Evolutionary conservation across 169 alveolate genomes (phyloP), one percentile per base, ranked within the genome.

Genomic region (Hepatocystis sp.): DNA sequence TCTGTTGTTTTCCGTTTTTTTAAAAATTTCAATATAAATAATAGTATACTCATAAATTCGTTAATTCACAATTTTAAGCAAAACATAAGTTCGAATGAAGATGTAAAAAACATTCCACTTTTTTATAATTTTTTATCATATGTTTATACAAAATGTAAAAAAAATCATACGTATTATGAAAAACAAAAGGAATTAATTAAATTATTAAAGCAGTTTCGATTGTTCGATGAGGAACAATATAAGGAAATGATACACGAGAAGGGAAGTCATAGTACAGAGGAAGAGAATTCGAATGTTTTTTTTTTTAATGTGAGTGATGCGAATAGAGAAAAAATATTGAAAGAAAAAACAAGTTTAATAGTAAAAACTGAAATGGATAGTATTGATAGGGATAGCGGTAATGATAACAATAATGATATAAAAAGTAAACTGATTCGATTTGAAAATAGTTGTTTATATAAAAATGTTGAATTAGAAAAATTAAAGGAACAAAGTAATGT

Each of bases 1-100:
- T 78, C 84, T 23, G 89, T 78, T 13, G n/a, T 78, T 78, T 78
- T 78, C 28, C 23, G 30, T 10, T 78, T 78, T 78, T 78, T 78
- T 28, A 60, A 61, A 78, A 78, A 60, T 47, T 78, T 78, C 15
- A 27, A 78, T 19, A 61, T 78, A 47, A 78, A 61, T 78, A 78
- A 78, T 78, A 78, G 28, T 51, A 34, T 78, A 52, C 60, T 78
- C 19, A 61, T 78, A 15, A 78, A 34, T 49, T 61, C 89, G 0
- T 78, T 78, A 63, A 78, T 78, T 39, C 89, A 78, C 55, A 19
- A 63, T 47, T 78, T 78, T 60, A 78, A 60, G 21, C 64, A 49
- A 25, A 28, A 78, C n/a, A 44, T 78, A 17, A 78, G 47, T 27
- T n/a, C 55, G 32, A 23, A 36, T 52, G 76, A 63, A 30, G 55